Percentiles rank a stretch among this genome's conserved stretches.
Conservation (phyloP, 345 rosid genomes). For the Salix koriyanagi region DNA sequence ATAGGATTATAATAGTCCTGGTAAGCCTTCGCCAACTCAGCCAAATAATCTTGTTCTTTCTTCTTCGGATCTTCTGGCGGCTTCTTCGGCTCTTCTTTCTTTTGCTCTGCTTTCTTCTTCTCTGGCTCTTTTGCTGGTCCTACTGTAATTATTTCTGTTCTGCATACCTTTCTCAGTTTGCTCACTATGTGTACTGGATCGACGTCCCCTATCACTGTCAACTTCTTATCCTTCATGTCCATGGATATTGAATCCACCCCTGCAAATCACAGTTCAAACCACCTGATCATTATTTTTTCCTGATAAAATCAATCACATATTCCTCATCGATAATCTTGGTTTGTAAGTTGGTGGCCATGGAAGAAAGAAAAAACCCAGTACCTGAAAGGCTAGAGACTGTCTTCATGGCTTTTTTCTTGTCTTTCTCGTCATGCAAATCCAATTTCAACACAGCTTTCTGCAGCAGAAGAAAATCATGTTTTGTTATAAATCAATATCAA, state of each 20-base stretch:
- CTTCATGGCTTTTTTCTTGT: slow-evolving; percentile 34
- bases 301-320: too few relatives aligned
- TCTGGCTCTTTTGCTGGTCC: slow-evolving; percentile 62
- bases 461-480: background rate
- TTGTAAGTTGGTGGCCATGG: background rate
- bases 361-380: background rate
- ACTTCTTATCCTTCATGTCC: slow-evolving; percentile 56
- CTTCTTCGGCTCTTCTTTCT: slow-evolving; percentile 25
- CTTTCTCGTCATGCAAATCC: slow-evolving; percentile 22
- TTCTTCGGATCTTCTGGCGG: slow-evolving; percentile 17
- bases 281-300: too few relatives aligned
- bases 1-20: slow-evolving; percentile 15
- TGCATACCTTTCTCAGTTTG: slow-evolving; percentile 54
- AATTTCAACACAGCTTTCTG: slow-evolving; percentile 25
- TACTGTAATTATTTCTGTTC: slow-evolving; percentile 43
- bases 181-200: slow-evolving; percentile 39
- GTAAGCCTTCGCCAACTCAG: slow-evolving; percentile 23
- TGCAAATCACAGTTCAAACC: slow-evolving; percentile 2
- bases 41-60: slow-evolving; percentile 21
- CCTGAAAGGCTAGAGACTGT: slow-evolving; percentile 30
- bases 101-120: slow-evolving; percentile 50
- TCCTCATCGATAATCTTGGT: background rate
- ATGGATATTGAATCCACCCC: slow-evolving; percentile 50
- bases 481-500: background rate
- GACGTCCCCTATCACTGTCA: slow-evolving; percentile 52